Conservation (phyloP, 2,329 filamentous ascomycete genomes). For the Microsporum canis region DNA sequence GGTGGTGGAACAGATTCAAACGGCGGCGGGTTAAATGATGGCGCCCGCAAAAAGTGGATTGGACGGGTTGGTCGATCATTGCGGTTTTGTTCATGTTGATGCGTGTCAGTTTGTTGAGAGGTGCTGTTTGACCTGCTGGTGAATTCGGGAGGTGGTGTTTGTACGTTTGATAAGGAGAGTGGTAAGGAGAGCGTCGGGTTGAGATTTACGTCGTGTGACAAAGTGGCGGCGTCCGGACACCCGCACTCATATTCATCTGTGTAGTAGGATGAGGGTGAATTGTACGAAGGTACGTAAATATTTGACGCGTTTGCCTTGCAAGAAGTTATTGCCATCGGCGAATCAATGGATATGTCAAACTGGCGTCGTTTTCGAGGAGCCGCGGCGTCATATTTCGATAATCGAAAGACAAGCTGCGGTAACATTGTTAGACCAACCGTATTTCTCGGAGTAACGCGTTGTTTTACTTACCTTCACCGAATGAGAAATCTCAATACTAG, state of each 20-base stretch:
- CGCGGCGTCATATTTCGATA: slow-evolving; percentile 69
- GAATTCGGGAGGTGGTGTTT: background rate
- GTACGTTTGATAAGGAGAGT: slow-evolving; percentile 5
- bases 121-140: background rate
- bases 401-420: slow-evolving; percentile 72
- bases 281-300: slow-evolving; percentile 73
- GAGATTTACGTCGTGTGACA: slow-evolving; percentile 22
- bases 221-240: slow-evolving; percentile 52
- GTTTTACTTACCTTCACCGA: slow-evolving; percentile 71
- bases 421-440: background rate
- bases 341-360: slow-evolving; percentile 94
- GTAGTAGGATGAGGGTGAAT: slow-evolving; percentile 39
- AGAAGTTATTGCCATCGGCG: slow-evolving; percentile 83
- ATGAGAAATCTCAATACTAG: slow-evolving; percentile 86
- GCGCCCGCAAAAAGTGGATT: slow-evolving; percentile 71
- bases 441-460: background rate
- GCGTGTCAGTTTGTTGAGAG: slow-evolving; percentile 34
- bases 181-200: slow-evolving; percentile 9
- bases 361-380: slow-evolving; percentile 72
- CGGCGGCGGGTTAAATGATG: slow-evolving; percentile 77
- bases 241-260: slow-evolving; percentile 52
- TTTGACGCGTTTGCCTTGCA: slow-evolving; percentile 89
- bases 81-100: slow-evolving; percentile 38
- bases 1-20: slow-evolving; percentile 67
- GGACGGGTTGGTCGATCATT: slow-evolving; percentile 41